These are phyloP conservation scores for Lentinula sp. DNA, from an alignment of 768 basidiomycete genomes.

Conservation along the genomic window DNA sequence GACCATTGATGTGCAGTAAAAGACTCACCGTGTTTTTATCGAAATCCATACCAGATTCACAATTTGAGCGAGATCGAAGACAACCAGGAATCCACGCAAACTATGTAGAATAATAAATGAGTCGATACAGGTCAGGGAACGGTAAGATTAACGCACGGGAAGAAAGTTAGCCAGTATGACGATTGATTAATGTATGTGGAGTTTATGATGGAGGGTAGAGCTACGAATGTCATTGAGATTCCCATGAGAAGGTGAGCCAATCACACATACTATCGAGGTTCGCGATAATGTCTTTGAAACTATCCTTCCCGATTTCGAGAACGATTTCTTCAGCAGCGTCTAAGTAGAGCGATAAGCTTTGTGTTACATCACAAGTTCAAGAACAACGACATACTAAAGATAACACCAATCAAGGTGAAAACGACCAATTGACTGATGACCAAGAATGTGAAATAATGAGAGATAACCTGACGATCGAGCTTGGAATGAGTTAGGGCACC, in stretches of 20 bases:
- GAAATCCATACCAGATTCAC: conserved; percentile 82
- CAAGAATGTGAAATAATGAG: conserved; percentile 90
- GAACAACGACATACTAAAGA: conserved; percentile 52
- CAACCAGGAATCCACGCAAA: conserved; percentile 87
- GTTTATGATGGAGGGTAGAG: conserved; percentile 69
- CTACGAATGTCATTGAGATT: conserved; percentile 25
- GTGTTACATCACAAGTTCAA: background rate
- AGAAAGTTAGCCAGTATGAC: conserved; percentile 90
- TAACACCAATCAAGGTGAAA: conserved; percentile 89
- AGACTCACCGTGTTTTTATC: conserved; percentile 74
- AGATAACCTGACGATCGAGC: conserved; percentile 86
- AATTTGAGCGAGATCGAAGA: conserved; percentile 95
- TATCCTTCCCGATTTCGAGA: conserved; percentile 36
- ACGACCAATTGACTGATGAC: conserved; percentile 91
- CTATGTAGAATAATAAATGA: conserved; percentile 26
- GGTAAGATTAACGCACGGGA: conserved; percentile 58
- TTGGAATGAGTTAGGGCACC: conserved; percentile 65
- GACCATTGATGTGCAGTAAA: background rate
- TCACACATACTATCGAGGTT: conserved; percentile 37
- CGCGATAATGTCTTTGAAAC: conserved; percentile 39
- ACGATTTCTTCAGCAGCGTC: conserved; percentile 39
- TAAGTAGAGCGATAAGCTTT: conserved; percentile 11
- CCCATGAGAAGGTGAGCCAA: background rate
- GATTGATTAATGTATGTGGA: conserved; percentile 86
- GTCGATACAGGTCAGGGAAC: background rate